A percentile compares a stretch with the other conserved stretches of the same genome.
Evolutionary conservation across 2,329 filamentous ascomycete genomes (phyloP).

Genomic region (Daldinia eschscholtzii): DNA sequence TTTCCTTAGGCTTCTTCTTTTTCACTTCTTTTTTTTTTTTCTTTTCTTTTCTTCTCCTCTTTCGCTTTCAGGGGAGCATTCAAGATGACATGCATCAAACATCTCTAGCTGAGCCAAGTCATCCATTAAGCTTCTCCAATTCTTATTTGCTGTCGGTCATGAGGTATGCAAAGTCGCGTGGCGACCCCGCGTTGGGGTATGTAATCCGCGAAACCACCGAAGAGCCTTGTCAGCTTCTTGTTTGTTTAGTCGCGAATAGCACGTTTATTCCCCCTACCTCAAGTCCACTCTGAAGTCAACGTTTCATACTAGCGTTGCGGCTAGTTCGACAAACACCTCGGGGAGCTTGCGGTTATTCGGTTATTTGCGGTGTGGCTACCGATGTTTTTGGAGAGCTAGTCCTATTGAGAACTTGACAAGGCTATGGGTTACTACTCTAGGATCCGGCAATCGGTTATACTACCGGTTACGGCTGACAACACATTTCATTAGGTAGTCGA

Average conservation of each 20-base stretch:
- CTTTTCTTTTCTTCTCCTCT: not conserved
- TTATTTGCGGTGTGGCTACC: constrained; percentile 20
- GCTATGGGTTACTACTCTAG: not conserved
- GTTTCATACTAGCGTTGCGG: constrained; percentile 18
- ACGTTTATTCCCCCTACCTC: constrained; percentile 13
- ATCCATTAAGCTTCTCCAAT: constrained; percentile 12
- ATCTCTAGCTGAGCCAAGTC: constrained; percentile 15
- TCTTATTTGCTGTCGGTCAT: constrained; percentile 35
- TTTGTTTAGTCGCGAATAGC: constrained; percentile 18
- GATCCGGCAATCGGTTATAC: not conserved
- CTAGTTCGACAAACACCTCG: constrained; percentile 12
- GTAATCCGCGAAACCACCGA: constrained; percentile 27
- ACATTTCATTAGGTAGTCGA: not conserved
- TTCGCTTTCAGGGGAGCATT: not conserved
- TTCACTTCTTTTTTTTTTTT: constrained; percentile 3
- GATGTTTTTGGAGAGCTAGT: not conserved
- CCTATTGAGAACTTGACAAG: constrained; percentile 1
- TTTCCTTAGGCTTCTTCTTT: constrained; percentile 8
- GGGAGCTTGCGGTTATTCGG: constrained; percentile 9
- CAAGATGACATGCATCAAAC: constrained; percentile 7
- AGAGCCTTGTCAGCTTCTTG: constrained; percentile 21
- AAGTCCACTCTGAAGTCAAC: constrained; percentile 14
- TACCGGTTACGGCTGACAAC: constrained; percentile 1
- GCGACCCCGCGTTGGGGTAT: constrained; percentile 41
- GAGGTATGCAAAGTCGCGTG: constrained; percentile 41